Conservation (phyloP, 2,329 filamentous ascomycete genomes). For the Lasiodiplodia hormozganensis region DNA sequence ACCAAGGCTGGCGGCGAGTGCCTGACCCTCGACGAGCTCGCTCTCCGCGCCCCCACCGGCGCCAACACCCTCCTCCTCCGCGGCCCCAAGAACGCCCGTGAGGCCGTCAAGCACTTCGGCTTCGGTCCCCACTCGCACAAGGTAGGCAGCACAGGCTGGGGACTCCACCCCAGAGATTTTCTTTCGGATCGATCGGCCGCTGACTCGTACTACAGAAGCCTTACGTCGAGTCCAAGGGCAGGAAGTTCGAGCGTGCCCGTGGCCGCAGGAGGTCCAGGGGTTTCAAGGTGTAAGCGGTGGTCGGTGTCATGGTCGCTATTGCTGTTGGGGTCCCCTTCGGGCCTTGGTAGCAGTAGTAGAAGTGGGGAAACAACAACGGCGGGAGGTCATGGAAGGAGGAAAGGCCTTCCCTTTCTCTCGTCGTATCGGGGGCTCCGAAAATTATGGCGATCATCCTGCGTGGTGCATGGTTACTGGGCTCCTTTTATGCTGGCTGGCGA, state of each 20-base stretch:
- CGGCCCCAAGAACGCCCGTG: slow-evolving; percentile 96
- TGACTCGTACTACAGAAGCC: slow-evolving; percentile 72
- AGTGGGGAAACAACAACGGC: neutral
- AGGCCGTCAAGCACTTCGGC: slow-evolving; percentile 99
- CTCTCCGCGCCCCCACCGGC: slow-evolving; percentile 91
- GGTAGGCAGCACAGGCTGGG: slow-evolving; percentile 58
- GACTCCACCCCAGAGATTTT: slow-evolving; percentile 31
- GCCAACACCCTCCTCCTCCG: slow-evolving; percentile 96
- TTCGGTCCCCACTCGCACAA: slow-evolving; percentile 98
- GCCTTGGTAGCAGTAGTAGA: neutral
- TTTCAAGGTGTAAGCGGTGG: slow-evolving; percentile 93
- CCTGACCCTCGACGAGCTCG: slow-evolving; percentile 96
- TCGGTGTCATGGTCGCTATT: slow-evolving; percentile 29
- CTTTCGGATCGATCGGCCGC: neutral
- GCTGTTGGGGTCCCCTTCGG: neutral
- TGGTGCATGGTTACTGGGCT: slow-evolving; percentile 30
- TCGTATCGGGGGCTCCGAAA: slow-evolving; percentile 20
- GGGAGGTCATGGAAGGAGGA: slow-evolving; percentile 11
- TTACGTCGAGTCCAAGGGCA: slow-evolving; percentile 96
- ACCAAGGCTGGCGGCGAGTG: slow-evolving; percentile 91
- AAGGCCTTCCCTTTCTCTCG: slow-evolving; percentile 23
- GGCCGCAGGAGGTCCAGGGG: slow-evolving; percentile 97
- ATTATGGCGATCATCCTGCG: slow-evolving; percentile 29
- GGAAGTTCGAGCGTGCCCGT: slow-evolving; percentile 99
- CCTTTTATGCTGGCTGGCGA: slow-evolving; percentile 28